These are phyloP conservation scores for Penicillium sp. DNA, from an alignment of 2,329 filamentous ascomycete genomes.

Conservation along the genomic window DNA sequence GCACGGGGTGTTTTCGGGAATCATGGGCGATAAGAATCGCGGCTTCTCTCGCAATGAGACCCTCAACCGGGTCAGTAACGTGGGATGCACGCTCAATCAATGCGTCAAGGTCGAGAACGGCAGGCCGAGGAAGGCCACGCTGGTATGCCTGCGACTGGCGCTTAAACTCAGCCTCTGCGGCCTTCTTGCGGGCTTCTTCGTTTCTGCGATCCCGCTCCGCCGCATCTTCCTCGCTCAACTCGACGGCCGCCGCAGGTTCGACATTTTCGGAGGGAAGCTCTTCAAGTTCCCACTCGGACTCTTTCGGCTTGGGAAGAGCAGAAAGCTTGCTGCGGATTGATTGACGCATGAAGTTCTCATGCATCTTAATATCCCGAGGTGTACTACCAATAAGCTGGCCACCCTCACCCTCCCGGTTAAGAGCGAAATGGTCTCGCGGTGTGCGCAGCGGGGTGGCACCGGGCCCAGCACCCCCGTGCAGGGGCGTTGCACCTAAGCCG, in stretches of 20 bases:
- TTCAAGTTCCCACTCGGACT: conserved; percentile 91
- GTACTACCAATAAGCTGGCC: conserved; percentile 71
- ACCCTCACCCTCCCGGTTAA: conserved; percentile 70
- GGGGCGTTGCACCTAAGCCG: conserved; percentile 66
- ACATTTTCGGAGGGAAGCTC: conserved; percentile 74
- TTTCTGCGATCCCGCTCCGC: conserved; percentile 74
- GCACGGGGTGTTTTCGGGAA: conserved; percentile 69
- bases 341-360: conserved; percentile 66
- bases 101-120: conserved; percentile 66
- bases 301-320: conserved; percentile 85
- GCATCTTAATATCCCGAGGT: conserved; percentile 70
- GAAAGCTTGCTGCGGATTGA: conserved; percentile 66
- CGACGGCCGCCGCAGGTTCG: conserved; percentile 53
- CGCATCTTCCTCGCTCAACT: conserved; percentile 62
- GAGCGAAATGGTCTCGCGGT: conserved; percentile 78
- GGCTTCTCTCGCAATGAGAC: conserved; percentile 72
- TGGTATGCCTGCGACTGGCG: conserved; percentile 92
- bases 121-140: conserved; percentile 73
- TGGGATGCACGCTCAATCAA: conserved; percentile 64
- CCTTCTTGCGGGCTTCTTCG: conserved; percentile 60
- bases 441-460: conserved; percentile 85
- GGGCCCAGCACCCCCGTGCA: conserved; percentile 57
- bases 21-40: conserved; percentile 80
- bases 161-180: conserved; percentile 68
- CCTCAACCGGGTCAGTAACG: conserved; percentile 63